phyloP scores from a whole-genome alignment of 2,329 filamentous ascomycete species.

The Sporothrix sp. region DNA sequence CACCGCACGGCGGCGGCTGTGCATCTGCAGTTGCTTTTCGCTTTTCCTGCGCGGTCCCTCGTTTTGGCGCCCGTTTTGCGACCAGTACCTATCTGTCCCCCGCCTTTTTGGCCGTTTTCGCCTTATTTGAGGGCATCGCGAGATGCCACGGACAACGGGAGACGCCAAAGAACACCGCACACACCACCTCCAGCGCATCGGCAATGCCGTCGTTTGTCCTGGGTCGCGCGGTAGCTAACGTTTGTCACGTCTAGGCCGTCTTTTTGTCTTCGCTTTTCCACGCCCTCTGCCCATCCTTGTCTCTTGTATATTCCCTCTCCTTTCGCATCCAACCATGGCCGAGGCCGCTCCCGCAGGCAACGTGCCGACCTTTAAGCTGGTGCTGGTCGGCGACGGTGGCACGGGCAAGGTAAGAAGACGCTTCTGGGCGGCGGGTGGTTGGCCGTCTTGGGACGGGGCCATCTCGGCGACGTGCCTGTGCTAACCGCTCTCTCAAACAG shows the following conservation, averaged over 20 bases:
- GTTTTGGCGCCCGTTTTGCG: conserved; percentile 4
- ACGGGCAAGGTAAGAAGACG: conserved; percentile 80
- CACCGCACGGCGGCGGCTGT: background rate
- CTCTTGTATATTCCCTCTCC: background rate
- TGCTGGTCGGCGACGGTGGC: conserved; percentile 98
- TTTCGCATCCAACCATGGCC: conserved; percentile 49
- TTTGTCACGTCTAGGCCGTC: background rate
- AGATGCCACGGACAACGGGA: no score
- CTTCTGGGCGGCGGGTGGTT: background rate
- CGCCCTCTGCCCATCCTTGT: conserved; percentile 5
- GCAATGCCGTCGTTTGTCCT: background rate
- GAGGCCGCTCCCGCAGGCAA: conserved; percentile 30
- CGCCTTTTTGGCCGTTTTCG: conserved; percentile 1
- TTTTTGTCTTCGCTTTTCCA: conserved; percentile 5
- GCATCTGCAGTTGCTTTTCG: no score
- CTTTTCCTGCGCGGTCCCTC: background rate
- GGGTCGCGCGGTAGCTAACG: background rate
- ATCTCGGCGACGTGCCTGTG: background rate
- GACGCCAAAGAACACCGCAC: background rate
- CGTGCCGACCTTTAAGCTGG: conserved; percentile 94
- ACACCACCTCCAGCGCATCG: background rate
- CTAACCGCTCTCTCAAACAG: conserved; percentile 36
- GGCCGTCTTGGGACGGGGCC: no score
- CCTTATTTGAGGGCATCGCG: background rate
- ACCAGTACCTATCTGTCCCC: conserved; percentile 1